phyloP scores from a whole-genome alignment of 352 stramenopile species.

The Globisporangium barbulae region DNA sequence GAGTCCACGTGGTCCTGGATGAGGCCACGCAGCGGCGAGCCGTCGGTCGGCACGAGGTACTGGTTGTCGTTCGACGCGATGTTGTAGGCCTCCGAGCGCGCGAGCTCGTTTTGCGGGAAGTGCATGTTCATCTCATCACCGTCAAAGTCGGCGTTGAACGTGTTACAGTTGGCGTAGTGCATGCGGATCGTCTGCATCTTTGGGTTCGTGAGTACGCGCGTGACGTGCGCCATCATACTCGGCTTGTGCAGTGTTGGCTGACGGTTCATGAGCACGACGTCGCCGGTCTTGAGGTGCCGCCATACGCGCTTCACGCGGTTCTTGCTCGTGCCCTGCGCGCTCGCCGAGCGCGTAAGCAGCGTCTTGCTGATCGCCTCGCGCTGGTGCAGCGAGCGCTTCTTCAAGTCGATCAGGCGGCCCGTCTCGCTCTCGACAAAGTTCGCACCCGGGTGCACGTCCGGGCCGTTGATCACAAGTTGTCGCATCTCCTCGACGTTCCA shows the following conservation, averaged over 20 bases:
- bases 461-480: constrained; percentile 95
- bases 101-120: constrained; percentile 98
- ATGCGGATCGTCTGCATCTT: constrained; percentile 99
- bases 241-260: constrained; percentile 99
- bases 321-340: constrained; percentile 74
- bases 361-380: constrained; percentile 95
- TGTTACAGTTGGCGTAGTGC: constrained; percentile 99
- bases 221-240: constrained; percentile 99
- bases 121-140: constrained; percentile 99
- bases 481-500: constrained; percentile 98
- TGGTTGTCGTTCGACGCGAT: constrained; percentile 98
- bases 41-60: constrained; percentile 98
- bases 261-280: constrained; percentile 99
- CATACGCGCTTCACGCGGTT: constrained; percentile 95
- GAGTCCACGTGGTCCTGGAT: constrained; percentile 99
- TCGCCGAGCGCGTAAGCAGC: constrained; percentile 89
- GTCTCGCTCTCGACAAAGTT: constrained; percentile 97
- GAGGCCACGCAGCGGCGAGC: constrained; percentile 95
- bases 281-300: constrained; percentile 96
- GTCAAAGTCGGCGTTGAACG: constrained; percentile 99
- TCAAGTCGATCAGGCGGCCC: constrained; percentile 93
- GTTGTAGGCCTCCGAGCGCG: constrained; percentile 96
- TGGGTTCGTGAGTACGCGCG: constrained; percentile 94
- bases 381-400: constrained; percentile 91
- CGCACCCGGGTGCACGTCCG: constrained; percentile 95